Base-by-base conservation (phyloP, 805 yeast genomes). In the Kluyveromyces lactis region DNA sequence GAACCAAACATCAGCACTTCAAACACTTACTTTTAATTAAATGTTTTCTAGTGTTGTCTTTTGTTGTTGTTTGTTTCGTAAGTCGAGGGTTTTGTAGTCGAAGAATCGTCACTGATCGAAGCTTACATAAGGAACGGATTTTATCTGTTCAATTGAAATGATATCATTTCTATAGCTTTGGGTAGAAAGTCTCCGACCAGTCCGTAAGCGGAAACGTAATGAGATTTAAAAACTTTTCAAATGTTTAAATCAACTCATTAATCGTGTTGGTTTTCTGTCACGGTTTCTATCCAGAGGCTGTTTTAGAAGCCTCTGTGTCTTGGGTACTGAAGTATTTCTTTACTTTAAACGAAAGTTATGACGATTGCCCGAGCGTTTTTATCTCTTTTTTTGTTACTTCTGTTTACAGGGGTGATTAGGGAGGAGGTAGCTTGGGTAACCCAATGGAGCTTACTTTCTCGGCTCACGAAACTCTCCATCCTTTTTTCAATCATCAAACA, bases 161-260 rank as follows among this genome's bases (percentile, higher is more conserved):
- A 6, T 21, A 21, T 21, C 9, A 6, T 9, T 21, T 21, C 24
- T 21, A 16, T 34, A 59, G 82, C 82, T 78, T 79, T 73, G 86
- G 87, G 87, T 49, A 32, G 86, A 80, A 80, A 80, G 87, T 80
- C 87, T 80, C 86, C 87, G 76, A 83, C 83, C 83, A 63, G 60
- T 43, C 43, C 51, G 45, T 60, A 64, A 67, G 77, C 81, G 86
- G 86, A 78, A 79, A 57, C 71, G 67, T 51, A 62, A 50, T 60
- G 70, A 64, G 71, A 59, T 60, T 55, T 60, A 56, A 62, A 59
- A 61, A 58, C 55, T 58, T 47, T 38, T 52, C 52, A 47, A 56
- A 31, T 55, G 45, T 55, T 56, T 60, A 58, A 56, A 56, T 51
- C 58, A 49, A 62, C 68, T 62, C 66, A 58, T 55, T 60, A 60